Conservation (phyloP, 345 rosid genomes). For the Durio zibethinus region DNA sequence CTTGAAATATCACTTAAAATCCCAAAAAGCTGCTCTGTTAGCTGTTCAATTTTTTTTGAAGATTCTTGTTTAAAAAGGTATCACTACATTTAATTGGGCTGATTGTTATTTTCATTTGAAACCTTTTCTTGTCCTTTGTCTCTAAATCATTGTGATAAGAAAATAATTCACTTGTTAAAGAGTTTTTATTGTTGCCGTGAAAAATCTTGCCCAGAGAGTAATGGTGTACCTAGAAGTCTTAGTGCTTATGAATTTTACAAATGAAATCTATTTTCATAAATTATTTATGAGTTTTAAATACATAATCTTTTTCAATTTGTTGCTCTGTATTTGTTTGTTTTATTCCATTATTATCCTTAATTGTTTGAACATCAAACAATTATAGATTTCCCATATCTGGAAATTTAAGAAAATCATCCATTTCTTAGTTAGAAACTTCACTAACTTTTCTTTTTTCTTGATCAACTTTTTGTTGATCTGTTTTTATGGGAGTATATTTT, state of each 20-base stretch:
- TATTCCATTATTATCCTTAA: no score
- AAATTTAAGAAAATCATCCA: no score
- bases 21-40: not conserved
- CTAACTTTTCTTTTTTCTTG: no score
- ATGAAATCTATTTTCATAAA: no score
- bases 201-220: not conserved
- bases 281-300: no score
- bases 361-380: no score
- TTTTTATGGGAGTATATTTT: no score
- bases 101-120: not conserved
- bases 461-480: no score
- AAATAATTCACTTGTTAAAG: not conserved
- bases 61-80: not conserved
- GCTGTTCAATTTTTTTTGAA: not conserved
- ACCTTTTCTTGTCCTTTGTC: not conserved
- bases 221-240: not conserved
- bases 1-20: not conserved
- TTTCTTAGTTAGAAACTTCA: no score
- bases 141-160: not conserved
- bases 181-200: not conserved
- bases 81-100: not conserved
- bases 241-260: not conserved
- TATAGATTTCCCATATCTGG: no score
- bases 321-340: no score
- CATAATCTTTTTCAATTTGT: no score